Evolutionary conservation across 371 early-diverging fungal species (phyloP).

Genomic region (Quaeritorhiza haematococci): DNA sequence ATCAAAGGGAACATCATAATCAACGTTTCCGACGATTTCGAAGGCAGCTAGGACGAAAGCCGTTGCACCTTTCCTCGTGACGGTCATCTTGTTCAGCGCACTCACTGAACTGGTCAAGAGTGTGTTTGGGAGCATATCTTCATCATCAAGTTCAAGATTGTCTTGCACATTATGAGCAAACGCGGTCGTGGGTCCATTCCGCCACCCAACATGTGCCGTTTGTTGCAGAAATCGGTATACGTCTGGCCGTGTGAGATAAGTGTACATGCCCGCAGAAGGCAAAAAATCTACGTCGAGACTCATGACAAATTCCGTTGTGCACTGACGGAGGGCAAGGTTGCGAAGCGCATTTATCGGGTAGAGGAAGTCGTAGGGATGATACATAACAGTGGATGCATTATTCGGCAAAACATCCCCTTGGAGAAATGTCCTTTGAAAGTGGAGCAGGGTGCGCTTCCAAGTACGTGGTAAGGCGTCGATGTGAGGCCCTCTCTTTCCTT

Average conservation of each 20-base stretch:
- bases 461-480: too few relatives aligned
- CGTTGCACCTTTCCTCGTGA: too few relatives aligned
- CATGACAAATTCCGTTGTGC: conserved; percentile 17
- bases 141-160: too few relatives aligned
- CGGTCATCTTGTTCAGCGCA: too few relatives aligned
- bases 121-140: too few relatives aligned
- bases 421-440: neutral
- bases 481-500: neutral
- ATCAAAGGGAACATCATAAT: neutral
- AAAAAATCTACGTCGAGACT: conserved; percentile 28
- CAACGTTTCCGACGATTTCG: conserved; percentile 2
- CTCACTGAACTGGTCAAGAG: too few relatives aligned
- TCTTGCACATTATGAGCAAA: too few relatives aligned
- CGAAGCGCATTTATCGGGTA: conserved; percentile 30
- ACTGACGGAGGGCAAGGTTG: conserved; percentile 19
- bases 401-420: neutral
- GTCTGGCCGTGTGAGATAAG: neutral
- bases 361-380: conserved; percentile 27
- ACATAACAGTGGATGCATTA: neutral
- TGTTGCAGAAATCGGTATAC: neutral
- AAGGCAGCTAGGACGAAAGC: conserved; percentile 13
- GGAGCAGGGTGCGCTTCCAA: too few relatives aligned
- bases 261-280: conserved; percentile 7
- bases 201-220: neutral
- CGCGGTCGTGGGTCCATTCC: neutral